Base-by-base conservation (phyloP, 2,329 filamentous ascomycete genomes). In the Neofusicoccum ribis region DNA sequence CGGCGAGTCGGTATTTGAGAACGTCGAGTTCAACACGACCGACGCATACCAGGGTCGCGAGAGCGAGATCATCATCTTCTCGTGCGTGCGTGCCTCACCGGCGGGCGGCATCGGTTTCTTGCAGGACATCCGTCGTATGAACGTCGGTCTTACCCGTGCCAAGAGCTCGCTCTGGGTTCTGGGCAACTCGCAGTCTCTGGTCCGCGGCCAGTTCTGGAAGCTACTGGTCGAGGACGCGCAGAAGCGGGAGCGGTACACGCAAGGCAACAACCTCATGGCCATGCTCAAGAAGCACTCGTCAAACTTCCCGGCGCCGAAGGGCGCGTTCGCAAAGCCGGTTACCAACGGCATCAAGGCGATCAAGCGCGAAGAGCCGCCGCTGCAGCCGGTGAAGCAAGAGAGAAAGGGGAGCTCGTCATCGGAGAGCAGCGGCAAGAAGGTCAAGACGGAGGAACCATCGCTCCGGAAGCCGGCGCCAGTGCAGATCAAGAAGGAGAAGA, bases 41-140 rank as follows among this genome's bases (percentile, higher is more conserved):
- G 95, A 99, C 79, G 96, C 95, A 17, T 99, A 97, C 77, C 93
- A 99, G 77, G 95, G 95, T 68, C 89, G 96, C 70, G 95, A 99
- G 78, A 95, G 93, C 73, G 95, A 99, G 74, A 90, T 99, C 68
- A 98, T 99, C 77, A 98, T 99, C 69, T 99, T 99, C 81, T 98
- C 95, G 46, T 99, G 96, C 77, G 95, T 99, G 67, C 89, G 95
- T 80, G 94, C 95, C 23, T 94, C 91, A 36, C 87, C 91, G n/a
- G 91, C 90, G 7, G 91, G 91, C n/a, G 93, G 94, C 72, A 97
- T 99, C 73, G 95, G 95, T 84, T 99, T 99, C 87, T 90, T 99
- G 86, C 91, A 92, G 63, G 95, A 99, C 76, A 97, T 99, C 74
- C 89, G 95, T 66, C 94, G 95, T 84, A 98, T 99, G 96, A 99